Percentiles rank a stretch among this genome's conserved stretches.
Evolutionary conservation across 495 filamentous ascomycete species (phyloP).

Genomic region (Lindgomyces ingoldianus): DNA sequence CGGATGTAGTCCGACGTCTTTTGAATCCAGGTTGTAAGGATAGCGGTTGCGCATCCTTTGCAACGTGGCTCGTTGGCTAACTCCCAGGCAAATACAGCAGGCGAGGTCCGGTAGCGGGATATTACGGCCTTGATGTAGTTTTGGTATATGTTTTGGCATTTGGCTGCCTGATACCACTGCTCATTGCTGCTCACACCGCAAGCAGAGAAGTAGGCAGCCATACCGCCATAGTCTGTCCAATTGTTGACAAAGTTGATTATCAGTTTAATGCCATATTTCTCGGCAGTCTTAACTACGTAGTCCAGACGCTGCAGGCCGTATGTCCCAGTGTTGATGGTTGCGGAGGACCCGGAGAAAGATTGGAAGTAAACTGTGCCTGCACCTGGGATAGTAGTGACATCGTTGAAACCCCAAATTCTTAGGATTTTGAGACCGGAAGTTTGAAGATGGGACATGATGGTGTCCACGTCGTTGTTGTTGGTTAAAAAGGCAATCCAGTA

Average conservation of each 20-base stretch:
- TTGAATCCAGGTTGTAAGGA: slow-evolving; percentile 65
- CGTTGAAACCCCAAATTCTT: slow-evolving; percentile 75
- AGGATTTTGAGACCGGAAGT: slow-evolving; percentile 65
- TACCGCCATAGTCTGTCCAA: slow-evolving; percentile 68
- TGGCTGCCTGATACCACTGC: slow-evolving; percentile 58
- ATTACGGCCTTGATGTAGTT: slow-evolving; percentile 66
- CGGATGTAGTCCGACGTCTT: slow-evolving; percentile 64
- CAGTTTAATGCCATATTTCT: slow-evolving; percentile 40
- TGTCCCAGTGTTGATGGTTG: slow-evolving; percentile 63
- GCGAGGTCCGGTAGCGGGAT: slow-evolving; percentile 56
- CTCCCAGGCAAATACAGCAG: slow-evolving; percentile 71
- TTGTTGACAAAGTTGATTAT: slow-evolving; percentile 59
- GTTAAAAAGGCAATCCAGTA: slow-evolving; percentile 75
- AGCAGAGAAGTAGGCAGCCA: slow-evolving; percentile 61
- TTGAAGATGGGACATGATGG: slow-evolving; percentile 35
- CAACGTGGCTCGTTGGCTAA: slow-evolving; percentile 71
- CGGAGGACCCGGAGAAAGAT: slow-evolving; percentile 54
- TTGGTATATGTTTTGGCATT: slow-evolving; percentile 61
- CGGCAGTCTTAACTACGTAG: slow-evolving; percentile 31
- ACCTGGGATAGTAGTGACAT: slow-evolving; percentile 53
- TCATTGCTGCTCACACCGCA: slow-evolving; percentile 58
- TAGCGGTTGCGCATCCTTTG: slow-evolving; percentile 58
- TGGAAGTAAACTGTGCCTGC: slow-evolving; percentile 62
- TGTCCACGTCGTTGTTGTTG: slow-evolving; percentile 61
- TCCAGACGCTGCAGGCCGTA: slow-evolving; percentile 62